Base-by-base conservation (phyloP, 176 grass and related monocot species). In the Aegilops umbellulata region DNA sequence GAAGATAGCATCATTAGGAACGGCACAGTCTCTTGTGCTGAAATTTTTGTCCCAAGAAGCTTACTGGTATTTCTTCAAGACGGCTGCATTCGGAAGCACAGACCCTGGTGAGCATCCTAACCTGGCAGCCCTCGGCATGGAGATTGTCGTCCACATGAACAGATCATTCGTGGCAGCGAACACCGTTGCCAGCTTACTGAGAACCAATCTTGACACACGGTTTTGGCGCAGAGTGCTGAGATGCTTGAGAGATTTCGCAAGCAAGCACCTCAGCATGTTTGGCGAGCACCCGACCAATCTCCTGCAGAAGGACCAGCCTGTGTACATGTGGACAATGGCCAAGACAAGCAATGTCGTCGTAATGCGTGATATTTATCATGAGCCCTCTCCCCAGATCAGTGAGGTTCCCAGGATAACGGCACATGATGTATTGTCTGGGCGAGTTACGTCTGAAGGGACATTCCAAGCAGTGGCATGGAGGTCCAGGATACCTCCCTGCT, bases 1-100 rank as follows among this genome's bases (percentile, higher is more conserved):
- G 8, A 25, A 67, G 27, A 22, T 58, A 3, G 39, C 42, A 6
- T 6, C 31, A 6, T 35, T 89, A 10, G 71, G 83, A 23, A 85
- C 85, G 22, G 13, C 46, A 15, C 3, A 30, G 10, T 46, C 88
- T 12, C 77, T 93, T 16, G 17, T 57, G 9, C 42, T 85, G 1
- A 30, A 60, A 0, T 5, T 16, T 32, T 53, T 90, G 12, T 63
- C 60, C 1, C 25, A 41, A 39, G 88, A 93, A 60, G 69, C 80
- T 34, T 87, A 81, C 22, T 86, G 83, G 79, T 90, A 85, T 15
- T 84, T 87, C 49, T 93, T 93, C 68, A 81, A 81, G 69, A 20
- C 42, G 0, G 12, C 69, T 2, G 61, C 76, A 19, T 90, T 93
- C 22, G 91, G 91, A 7, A 82, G 80, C 46, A 7, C 60, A 6